These are phyloP conservation scores for Vigna trinervia DNA, from an alignment of 306 rosid species.

Conservation along the genomic window DNA sequence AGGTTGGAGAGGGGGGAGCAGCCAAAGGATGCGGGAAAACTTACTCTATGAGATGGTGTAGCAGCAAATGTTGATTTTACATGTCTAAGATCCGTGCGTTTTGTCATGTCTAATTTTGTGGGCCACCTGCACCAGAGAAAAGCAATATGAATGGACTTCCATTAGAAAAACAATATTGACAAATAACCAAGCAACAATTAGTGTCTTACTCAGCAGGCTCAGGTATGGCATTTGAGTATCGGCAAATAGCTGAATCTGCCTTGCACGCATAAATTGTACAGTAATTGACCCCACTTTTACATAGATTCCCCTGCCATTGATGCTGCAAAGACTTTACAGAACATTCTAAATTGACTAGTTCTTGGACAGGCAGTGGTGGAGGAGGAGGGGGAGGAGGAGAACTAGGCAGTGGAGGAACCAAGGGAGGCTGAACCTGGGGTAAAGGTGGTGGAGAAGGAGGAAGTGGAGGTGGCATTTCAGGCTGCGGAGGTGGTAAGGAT, in stretches of 20 bases:
- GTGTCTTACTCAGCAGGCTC: conserved; percentile 85
- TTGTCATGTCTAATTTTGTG: conserved; percentile 88
- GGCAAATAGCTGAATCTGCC: conserved; percentile 76
- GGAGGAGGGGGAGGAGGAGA: conserved; percentile 81
- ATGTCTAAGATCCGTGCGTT: conserved; percentile 88
- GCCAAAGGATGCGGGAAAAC: conserved; percentile 48
- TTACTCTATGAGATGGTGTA: conserved; percentile 81
- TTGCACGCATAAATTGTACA: conserved; percentile 77
- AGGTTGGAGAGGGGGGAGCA: conserved; percentile 5
- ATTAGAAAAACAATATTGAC: conserved; percentile 30
- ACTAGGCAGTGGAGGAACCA: conserved; percentile 87
- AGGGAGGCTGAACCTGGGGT: conserved; percentile 79
- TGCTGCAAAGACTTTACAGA: conserved; percentile 55
- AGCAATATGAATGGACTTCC: conserved; percentile 14
- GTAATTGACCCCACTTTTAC: conserved; percentile 96
- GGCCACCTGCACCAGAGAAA: conserved; percentile 85
- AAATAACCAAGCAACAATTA: conserved; percentile 35
- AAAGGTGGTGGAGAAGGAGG: conserved; percentile 87
- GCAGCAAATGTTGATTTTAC: conserved; percentile 81
- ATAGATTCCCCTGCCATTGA: conserved; percentile 84
- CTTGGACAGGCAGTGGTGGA: conserved; percentile 62
- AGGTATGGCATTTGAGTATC: conserved; percentile 69
- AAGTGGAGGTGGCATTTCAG: conserved; percentile 75
- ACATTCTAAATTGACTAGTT: conserved; percentile 55
- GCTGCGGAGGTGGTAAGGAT: conserved; percentile 76